A percentile compares a stretch with the other conserved stretches of the same genome.
These are phyloP conservation scores for Ophiostoma novo-ulmi DNA, from an alignment of 2,329 filamentous ascomycete genomes.

Conservation along the genomic window DNA sequence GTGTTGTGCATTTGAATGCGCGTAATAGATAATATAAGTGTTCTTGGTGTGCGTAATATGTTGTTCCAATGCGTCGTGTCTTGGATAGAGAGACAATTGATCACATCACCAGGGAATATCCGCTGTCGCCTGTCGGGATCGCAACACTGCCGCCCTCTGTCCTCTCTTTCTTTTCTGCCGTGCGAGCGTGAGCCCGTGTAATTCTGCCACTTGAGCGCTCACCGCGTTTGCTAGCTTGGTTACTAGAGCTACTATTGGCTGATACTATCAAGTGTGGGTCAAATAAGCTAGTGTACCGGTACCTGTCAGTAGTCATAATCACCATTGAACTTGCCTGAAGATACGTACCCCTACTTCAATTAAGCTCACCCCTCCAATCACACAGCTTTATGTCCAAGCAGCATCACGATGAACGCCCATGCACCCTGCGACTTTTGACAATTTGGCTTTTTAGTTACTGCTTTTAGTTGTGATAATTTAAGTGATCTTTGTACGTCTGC, in stretches of 20 bases:
- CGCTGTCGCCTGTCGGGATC: constrained; percentile 2
- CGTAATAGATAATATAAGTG: not conserved
- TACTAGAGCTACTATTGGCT: not conserved
- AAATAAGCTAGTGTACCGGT: not conserved
- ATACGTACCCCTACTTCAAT: not conserved
- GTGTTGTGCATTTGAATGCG: not conserved
- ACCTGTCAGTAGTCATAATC: not conserved
- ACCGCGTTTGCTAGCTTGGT: constrained; percentile 1
- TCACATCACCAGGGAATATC: not conserved
- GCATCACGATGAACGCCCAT: not conserved
- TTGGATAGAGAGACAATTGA: not conserved
- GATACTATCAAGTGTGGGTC: not conserved
- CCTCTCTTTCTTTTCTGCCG: constrained; percentile 6
- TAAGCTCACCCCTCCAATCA: constrained; percentile 19
- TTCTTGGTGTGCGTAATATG: not conserved
- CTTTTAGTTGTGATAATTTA: no score
- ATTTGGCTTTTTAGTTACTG: not conserved
- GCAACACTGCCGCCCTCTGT: constrained; percentile 5
- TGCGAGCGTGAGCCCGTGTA: not conserved
- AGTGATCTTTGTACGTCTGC: not conserved
- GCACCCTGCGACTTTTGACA: not conserved
- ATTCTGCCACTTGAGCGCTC: constrained; percentile 5
- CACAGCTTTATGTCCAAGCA: constrained; percentile 15
- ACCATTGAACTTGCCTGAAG: not conserved
- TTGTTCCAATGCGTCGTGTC: not conserved